These are phyloP conservation scores for Gynochthodes officinalis DNA, from an alignment of 257 asterid species.

Conservation along the genomic window DNA sequence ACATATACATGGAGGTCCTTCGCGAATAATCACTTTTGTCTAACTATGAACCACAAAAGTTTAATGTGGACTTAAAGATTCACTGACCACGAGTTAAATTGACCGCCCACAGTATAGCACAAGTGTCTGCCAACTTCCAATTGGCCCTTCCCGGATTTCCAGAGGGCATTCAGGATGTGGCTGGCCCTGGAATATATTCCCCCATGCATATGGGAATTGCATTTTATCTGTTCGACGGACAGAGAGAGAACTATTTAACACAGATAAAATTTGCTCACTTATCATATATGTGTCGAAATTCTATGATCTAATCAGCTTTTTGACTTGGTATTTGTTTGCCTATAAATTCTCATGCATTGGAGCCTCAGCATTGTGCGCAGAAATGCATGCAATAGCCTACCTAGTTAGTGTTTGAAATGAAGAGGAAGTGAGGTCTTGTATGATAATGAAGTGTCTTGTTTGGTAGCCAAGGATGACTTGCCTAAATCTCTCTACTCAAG, in stretches of 20 bases:
- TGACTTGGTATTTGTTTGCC: neutral
- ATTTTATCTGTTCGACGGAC: too few species aligned
- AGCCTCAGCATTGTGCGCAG: neutral
- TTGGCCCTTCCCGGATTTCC: neutral
- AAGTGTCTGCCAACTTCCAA: neutral
- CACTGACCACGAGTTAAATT: too few species aligned
- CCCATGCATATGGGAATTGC: neutral
- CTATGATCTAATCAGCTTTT: too few species aligned
- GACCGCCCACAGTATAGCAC: neutral
- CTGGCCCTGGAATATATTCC: neutral
- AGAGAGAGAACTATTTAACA: too few species aligned
- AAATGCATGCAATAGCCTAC: too few species aligned
- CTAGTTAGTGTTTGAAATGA: neutral
- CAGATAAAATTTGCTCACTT: too few species aligned
- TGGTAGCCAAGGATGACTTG: conserved; percentile 19
- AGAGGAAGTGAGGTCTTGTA: conserved; percentile 8
- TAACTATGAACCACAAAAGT: too few species aligned
- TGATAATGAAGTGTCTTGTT: conserved; percentile 14
- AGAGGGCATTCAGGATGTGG: neutral
- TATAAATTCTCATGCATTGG: conserved; percentile 1
- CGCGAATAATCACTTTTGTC: too few species aligned
- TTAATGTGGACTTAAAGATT: too few species aligned
- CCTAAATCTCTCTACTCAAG: conserved; percentile 1
- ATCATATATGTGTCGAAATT: too few species aligned
- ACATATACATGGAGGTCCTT: too few species aligned